Base-by-base conservation (phyloP, 805 yeast species). In the Henningerozyma blattae region DNA sequence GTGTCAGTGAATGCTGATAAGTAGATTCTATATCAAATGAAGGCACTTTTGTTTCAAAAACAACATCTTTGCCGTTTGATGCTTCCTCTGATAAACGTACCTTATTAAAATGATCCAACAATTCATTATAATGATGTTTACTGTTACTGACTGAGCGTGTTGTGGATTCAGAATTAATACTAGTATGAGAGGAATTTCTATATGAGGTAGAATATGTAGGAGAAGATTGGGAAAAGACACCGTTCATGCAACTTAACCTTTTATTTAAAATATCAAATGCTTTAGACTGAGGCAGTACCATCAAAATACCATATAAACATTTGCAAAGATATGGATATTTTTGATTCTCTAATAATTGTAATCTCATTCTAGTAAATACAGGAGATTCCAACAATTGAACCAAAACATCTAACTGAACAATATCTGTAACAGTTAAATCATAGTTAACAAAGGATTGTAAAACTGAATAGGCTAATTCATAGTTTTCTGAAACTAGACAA, bases 371-470 rank as follows among this genome's bases (percentile, higher is more conserved):
- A 15, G 94, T 78, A 55, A 91, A 87, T 2, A 86, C 87, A 1
- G 96, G 97, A 2, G 94, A 79, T 56, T 91, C 98, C 13, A 91
- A 62, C 19, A 89, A 60, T 54, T 91, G 97, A 6, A 91, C 93
- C 27, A 91, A 62, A 19, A 86, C 71, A 59, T 91, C 98, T 33
- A 91, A 64, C 48, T 91, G 97, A 1, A 91, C 76, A 34, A 91
- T 65, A 26, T 84, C 68, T 39, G 75, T 79, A 27, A 86, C 77
- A 0, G 81, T 75, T 16, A 55, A 35, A 44, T 91, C 96, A 58
- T 74, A 73, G 38, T 84, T 83, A 1, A 84, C 87, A 43, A 87
- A 65, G n/a, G 71, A 72, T 45, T 81, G 78, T 24, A 91, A 69
- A 1, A 89, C 80, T n/a, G 75, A 64, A 51, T 75, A 89, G 0